These are phyloP conservation scores for Ceratocystis diversiconidia DNA, from an alignment of 2,329 filamentous ascomycete genomes.

Conservation along the genomic window DNA sequence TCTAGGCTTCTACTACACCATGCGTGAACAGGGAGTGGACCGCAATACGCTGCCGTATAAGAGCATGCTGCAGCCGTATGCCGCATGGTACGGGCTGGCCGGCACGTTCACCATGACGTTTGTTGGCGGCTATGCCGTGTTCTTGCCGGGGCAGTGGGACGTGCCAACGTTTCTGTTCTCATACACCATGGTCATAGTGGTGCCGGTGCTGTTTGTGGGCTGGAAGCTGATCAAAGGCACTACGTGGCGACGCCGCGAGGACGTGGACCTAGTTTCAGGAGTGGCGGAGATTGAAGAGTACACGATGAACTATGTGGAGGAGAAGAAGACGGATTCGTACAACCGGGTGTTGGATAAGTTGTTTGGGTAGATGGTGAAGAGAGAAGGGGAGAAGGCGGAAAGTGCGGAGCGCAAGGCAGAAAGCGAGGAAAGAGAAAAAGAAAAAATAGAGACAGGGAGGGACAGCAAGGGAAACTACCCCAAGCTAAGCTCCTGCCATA, in stretches of 20 bases:
- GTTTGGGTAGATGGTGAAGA: constrained; percentile 37
- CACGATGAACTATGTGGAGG: constrained; percentile 40
- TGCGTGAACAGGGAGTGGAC: constrained; percentile 53
- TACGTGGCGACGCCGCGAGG: constrained; percentile 31
- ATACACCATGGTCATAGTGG: constrained; percentile 61
- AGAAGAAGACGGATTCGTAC: constrained; percentile 28
- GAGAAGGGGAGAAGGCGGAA: constrained; percentile 19
- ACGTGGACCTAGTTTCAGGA: constrained; percentile 50
- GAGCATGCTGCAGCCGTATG: constrained; percentile 54
- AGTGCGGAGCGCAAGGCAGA: neutral
- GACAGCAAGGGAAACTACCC: no score
- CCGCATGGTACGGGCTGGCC: constrained; percentile 50
- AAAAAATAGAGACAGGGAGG: no score
- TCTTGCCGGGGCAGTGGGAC: constrained; percentile 51
- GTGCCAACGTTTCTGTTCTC: constrained; percentile 59
- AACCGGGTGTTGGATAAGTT: constrained; percentile 37
- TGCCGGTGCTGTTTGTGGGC: constrained; percentile 51
- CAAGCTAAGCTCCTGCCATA: no score
- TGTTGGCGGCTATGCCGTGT: constrained; percentile 63
- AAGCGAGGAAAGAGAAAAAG: no score
- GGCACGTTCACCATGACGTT: constrained; percentile 58
- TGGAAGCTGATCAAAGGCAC: constrained; percentile 61
- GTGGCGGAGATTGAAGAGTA: constrained; percentile 56
- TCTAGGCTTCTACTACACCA: constrained; percentile 55
- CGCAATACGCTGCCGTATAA: constrained; percentile 56